Evolutionary conservation across 768 basidiomycete genomes (phyloP).

Genomic region (Rhizopogon vesiculosus): DNA sequence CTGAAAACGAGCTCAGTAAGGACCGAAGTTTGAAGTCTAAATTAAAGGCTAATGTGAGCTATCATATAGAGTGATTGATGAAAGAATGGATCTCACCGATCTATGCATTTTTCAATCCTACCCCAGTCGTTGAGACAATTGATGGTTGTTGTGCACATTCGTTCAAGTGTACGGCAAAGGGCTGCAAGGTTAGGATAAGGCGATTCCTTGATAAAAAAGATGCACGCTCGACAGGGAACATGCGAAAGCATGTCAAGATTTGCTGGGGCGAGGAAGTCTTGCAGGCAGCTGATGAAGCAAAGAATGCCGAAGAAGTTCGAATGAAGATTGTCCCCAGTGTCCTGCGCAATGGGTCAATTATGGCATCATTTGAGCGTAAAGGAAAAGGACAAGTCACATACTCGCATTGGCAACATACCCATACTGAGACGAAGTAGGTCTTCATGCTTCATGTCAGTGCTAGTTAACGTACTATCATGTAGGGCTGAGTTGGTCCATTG

Average conservation of each 20-base stretch:
- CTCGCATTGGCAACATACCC: conserved; percentile 21
- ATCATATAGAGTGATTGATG: conserved; percentile 7
- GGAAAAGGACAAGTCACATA: conserved; percentile 26
- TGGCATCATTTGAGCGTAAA: conserved; percentile 18
- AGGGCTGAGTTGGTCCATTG: conserved; percentile 22
- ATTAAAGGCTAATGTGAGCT: background rate
- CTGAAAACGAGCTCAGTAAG: background rate
- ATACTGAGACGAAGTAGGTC: conserved; percentile 18
- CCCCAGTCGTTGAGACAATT: conserved; percentile 12
- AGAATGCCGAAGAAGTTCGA: conserved; percentile 2
- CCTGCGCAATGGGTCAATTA: conserved; percentile 15
- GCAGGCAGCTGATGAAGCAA: conserved; percentile 10
- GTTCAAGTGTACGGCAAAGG: conserved; percentile 18
- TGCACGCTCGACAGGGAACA: conserved; percentile 24
- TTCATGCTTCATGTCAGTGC: background rate
- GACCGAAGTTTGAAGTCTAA: background rate
- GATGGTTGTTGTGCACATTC: conserved; percentile 13
- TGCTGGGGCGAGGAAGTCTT: conserved; percentile 29
- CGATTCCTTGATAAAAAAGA: conserved; percentile 18
- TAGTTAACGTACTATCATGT: background rate
- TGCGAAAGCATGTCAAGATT: conserved; percentile 21
- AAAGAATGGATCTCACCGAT: conserved; percentile 23
- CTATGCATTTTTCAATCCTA: conserved; percentile 23
- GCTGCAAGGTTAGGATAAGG: conserved; percentile 8
- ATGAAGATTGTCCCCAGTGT: background rate